Evolutionary conservation across 768 basidiomycete species (phyloP).

Genomic region (Agrocybe chaxingu): DNA sequence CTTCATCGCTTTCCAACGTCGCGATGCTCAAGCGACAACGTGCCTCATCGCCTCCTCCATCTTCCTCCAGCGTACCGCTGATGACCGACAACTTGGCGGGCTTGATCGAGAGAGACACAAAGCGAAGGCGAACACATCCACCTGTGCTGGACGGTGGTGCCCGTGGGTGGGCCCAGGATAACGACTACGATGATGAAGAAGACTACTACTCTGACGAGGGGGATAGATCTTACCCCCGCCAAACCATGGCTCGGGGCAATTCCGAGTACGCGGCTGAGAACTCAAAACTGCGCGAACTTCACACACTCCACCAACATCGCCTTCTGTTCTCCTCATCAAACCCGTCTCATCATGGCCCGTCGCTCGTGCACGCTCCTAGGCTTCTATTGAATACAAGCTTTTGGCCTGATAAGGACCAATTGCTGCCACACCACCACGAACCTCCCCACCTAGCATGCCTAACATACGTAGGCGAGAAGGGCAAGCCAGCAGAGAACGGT

Average conservation of each 20-base stretch:
- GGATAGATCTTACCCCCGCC: slow-evolving; percentile 18
- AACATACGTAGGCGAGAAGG: not conserved
- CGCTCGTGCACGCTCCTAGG: not conserved
- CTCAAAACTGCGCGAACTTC: slow-evolving; percentile 65
- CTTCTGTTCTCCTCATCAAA: slow-evolving; percentile 37
- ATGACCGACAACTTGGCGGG: slow-evolving; percentile 25
- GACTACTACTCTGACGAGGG: slow-evolving; percentile 19
- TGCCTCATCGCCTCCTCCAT: slow-evolving; percentile 36
- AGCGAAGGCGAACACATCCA: slow-evolving; percentile 52
- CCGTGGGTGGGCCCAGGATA: slow-evolving; percentile 42
- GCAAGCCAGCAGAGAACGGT: not conserved
- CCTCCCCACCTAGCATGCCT: not conserved
- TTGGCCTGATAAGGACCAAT: not conserved
- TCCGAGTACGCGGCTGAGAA: slow-evolving; percentile 61
- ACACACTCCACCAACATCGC: slow-evolving; percentile 65
- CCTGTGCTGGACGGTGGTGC: slow-evolving; percentile 51
- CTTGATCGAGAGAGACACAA: slow-evolving; percentile 32
- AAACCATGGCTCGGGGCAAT: slow-evolving; percentile 10
- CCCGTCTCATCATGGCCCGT: slow-evolving; percentile 1
- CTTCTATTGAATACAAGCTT: no score
- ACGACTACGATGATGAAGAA: slow-evolving; percentile 32
- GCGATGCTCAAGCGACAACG: slow-evolving; percentile 54
- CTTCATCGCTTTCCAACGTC: not conserved
- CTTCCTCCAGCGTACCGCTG: slow-evolving; percentile 21
- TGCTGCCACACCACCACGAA: slow-evolving; percentile 1